phyloP scores from a whole-genome alignment of 805 yeast genomes.

The Torulaspora microellipsoides region DNA sequence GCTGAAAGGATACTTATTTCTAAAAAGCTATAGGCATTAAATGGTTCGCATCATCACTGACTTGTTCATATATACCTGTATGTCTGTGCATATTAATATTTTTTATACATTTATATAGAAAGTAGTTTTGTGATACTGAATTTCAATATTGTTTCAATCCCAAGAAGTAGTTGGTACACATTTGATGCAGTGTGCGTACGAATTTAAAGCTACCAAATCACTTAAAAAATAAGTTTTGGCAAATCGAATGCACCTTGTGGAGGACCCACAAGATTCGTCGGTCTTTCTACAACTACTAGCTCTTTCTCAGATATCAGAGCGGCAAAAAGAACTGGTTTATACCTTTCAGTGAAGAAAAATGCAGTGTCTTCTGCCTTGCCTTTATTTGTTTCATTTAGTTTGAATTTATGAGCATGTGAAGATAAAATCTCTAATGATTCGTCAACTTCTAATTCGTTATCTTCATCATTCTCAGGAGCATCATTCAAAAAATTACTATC shows the following conservation, averaged over 20 bases:
- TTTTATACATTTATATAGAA: too few relatives aligned
- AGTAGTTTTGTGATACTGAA: too few relatives aligned
- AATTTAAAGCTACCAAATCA: too few relatives aligned
- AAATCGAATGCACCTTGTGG: constrained; percentile 59
- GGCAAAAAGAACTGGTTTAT: constrained; percentile 64
- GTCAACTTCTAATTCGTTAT: constrained; percentile 24
- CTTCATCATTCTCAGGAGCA: constrained; percentile 32
- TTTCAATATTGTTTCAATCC: too few relatives aligned
- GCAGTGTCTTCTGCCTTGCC: constrained; percentile 38
- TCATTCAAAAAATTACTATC: constrained; percentile 36
- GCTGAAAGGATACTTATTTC: constrained; percentile 22
- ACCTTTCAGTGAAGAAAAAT: constrained; percentile 74
- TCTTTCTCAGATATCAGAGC: constrained; percentile 51
- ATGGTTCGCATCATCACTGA: too few relatives aligned
- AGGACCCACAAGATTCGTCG: constrained; percentile 50
- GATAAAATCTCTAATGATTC: constrained; percentile 13
- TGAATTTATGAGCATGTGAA: constrained; percentile 11
- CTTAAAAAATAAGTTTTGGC: constrained; percentile 48
- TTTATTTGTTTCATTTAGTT: constrained; percentile 22
- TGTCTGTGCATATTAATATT: too few relatives aligned
- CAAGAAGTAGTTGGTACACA: too few relatives aligned
- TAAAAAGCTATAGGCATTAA: background rate
- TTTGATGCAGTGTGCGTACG: too few relatives aligned
- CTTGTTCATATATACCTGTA: too few relatives aligned
- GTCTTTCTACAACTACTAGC: constrained; percentile 73